Base-by-base conservation (phyloP, 441 rosid genomes). In the Brassica balearica region DNA sequence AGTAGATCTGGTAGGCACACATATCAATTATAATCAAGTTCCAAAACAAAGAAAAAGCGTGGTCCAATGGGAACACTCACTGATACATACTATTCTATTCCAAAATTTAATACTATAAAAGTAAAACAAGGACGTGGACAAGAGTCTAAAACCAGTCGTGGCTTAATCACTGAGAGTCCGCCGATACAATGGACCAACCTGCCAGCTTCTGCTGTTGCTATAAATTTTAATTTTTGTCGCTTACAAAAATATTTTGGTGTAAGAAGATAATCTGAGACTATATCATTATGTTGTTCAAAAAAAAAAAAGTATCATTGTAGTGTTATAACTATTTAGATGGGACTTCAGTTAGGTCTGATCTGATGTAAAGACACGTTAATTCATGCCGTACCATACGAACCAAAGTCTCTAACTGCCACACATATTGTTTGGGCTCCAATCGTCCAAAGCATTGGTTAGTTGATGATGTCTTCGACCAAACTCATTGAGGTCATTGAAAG, bases 101-200 rank as follows among this genome's bases (percentile, higher is more conserved):
- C 22, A 4, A 23, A 4, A 14, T 66, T 72, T 15, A 53, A 60
- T 55, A n/a, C n/a, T n/a, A 56, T 73, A n/a, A 14, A 63, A 20
- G 34, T 20, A 43, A 63, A 6, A 53, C 59, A 53, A 53, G 20
- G 36, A 53, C 71, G 71, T 62, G 75, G 75, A 62, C 19, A 41
- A 48, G 59, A 78, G 73, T 32, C 73, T 46, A 77, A 55, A 56
- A 55, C 19, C 19, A 58, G 29, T 73, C 74, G 65, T 79, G 78
- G 65, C 74, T 62, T 23, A 34, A 73, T 73, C 78, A 20, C 67
- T 68, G 59, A n/a, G 36, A 68, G 67, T 63, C 78, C 70, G 63
- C 78, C 70, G 63, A 63, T 68, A 34, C 27, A 2, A 69, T 62
- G 78, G 75, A 68, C 72, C 78, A 79, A 79, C 75, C 77, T 68